phyloP scores from a whole-genome alignment of 176 grass and related monocot genomes.

The Phragmites australis region DNA sequence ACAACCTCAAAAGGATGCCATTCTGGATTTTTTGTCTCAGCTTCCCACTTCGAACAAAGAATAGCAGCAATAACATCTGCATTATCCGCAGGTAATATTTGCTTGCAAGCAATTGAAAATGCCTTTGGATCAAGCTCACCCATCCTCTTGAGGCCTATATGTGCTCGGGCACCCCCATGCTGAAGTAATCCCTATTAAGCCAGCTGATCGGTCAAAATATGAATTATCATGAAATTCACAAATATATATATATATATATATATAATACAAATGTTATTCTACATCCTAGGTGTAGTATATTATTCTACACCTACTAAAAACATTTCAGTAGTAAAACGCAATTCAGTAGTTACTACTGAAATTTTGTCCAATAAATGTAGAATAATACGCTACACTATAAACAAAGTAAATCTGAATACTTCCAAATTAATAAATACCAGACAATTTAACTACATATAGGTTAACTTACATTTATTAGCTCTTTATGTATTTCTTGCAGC shows the following conservation, averaged over 20 bases:
- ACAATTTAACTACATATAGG: not conserved
- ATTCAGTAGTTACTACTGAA: too few relatives aligned
- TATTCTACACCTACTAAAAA: too few relatives aligned
- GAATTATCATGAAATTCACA: not conserved
- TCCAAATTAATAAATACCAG: not conserved
- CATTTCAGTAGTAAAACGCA: too few relatives aligned
- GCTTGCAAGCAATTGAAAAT: constrained; percentile 36
- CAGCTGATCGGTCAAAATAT: not conserved
- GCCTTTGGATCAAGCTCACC: constrained; percentile 55
- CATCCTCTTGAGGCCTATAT: constrained; percentile 52
- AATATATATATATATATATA: too few relatives aligned
- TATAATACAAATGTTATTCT: too few relatives aligned
- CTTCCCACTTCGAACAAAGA: constrained; percentile 50
- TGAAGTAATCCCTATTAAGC: not conserved
- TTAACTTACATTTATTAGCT: constrained; percentile 35
- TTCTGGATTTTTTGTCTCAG: constrained; percentile 43
- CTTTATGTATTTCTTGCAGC: constrained; percentile 40
- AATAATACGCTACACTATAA: too few relatives aligned
- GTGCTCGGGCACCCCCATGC: not conserved
- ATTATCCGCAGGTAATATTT: constrained; percentile 31
- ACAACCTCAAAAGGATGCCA: constrained; percentile 61
- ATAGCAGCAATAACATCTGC: constrained; percentile 9
- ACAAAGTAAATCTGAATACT: not conserved
- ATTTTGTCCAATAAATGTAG: too few relatives aligned
- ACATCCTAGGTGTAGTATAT: too few relatives aligned